A percentile compares a stretch with the other conserved stretches of the same genome.
Evolutionary conservation across 1,139 yeast genomes (phyloP).

Genomic region (Lodderomyces oxycetoniae): DNA sequence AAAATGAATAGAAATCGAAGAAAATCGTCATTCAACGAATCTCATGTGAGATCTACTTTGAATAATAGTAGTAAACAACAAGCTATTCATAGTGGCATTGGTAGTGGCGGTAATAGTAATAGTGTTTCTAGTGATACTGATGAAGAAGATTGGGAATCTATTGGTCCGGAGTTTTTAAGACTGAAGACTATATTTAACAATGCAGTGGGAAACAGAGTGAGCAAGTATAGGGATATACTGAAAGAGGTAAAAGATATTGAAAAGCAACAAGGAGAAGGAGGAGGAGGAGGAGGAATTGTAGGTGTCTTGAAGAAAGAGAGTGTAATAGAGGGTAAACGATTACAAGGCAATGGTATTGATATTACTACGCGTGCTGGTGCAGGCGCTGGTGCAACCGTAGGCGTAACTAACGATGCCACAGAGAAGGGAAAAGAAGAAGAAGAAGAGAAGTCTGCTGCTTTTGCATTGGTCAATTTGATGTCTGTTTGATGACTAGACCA

Average conservation of each 20-base stretch:
- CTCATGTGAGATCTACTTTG: constrained; percentile 39
- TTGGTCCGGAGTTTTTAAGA: constrained; percentile 67
- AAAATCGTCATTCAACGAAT: constrained; percentile 44
- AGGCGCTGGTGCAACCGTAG: constrained; percentile 3
- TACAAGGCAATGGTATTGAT: background rate
- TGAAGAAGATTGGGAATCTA: constrained; percentile 92
- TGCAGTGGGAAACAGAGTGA: background rate
- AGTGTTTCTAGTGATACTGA: constrained; percentile 50
- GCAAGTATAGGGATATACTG: background rate
- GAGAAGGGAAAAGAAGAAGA: too few relatives aligned
- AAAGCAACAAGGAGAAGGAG: background rate
- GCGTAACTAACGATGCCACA: constrained; percentile 14
- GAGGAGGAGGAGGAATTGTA: too few relatives aligned
- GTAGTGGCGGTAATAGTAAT: constrained; percentile 2
- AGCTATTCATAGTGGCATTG: constrained; percentile 2
- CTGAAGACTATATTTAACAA: constrained; percentile 18
- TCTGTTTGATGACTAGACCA: constrained; percentile 11
- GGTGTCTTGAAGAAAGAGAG: background rate
- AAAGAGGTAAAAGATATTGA: background rate
- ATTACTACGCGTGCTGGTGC: background rate
- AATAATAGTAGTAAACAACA: background rate
- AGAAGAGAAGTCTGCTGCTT: constrained; percentile 55
- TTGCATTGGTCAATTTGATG: constrained; percentile 56
- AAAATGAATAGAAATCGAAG: constrained; percentile 23
- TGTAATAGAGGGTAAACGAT: background rate